These are phyloP conservation scores for Hemisphaericaspora subhashii DNA, from an alignment of 1,139 yeast species.

Conservation along the genomic window DNA sequence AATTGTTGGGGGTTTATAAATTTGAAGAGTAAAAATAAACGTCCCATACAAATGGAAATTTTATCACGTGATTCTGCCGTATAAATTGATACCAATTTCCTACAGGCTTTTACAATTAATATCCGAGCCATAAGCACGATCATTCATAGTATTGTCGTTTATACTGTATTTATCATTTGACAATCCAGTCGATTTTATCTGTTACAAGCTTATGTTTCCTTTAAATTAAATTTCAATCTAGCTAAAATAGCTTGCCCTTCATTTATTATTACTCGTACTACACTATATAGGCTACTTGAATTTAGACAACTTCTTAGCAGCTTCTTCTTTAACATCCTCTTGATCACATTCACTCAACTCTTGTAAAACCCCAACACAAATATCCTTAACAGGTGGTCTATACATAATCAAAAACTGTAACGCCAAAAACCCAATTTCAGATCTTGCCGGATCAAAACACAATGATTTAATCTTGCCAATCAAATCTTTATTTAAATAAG, in stretches of 20 bases:
- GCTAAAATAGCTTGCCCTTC: too few species aligned
- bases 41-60: too few species aligned
- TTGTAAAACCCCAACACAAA: slow-evolving; percentile 64
- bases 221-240: too few species aligned
- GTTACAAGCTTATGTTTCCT: too few species aligned
- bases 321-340: slow-evolving; percentile 55
- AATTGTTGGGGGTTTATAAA: too few species aligned
- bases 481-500: slow-evolving; percentile 62
- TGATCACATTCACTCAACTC: slow-evolving; percentile 53
- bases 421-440: slow-evolving; percentile 76
- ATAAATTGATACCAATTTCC: background rate
- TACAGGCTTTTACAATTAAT: background rate
- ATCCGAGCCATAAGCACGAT: background rate
- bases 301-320: slow-evolving; percentile 54
- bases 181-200: too few species aligned
- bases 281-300: slow-evolving; percentile 19
- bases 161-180: too few species aligned
- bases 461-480: slow-evolving; percentile 68
- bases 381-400: slow-evolving; percentile 76
- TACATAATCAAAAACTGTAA: slow-evolving; percentile 82
- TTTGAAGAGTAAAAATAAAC: too few species aligned
- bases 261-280: background rate
- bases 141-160: too few species aligned
- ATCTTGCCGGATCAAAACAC: slow-evolving; percentile 83
- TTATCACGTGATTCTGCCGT: too few species aligned